phyloP scores from a whole-genome alignment of 2,329 filamentous ascomycete species.

The Colletotrichum paranaense region DNA sequence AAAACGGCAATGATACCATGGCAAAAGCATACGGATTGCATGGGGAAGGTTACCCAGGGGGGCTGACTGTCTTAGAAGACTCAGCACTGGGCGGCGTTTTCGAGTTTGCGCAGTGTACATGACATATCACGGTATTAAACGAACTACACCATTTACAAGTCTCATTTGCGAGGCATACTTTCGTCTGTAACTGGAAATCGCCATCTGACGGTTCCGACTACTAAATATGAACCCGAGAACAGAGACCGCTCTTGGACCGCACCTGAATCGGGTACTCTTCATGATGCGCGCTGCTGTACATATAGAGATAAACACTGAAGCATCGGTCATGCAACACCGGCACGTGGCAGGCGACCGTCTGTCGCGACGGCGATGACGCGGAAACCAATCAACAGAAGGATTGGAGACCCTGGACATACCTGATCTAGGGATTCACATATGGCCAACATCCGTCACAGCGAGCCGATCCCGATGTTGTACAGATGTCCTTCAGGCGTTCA shows the following conservation, averaged over 20 bases:
- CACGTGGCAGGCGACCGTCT: background rate
- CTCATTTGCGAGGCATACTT: background rate
- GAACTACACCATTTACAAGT: slow-evolving; percentile 17
- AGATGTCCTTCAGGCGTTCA: background rate
- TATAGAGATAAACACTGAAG: background rate
- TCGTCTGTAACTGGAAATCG: background rate
- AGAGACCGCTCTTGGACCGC: background rate
- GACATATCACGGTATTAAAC: background rate
- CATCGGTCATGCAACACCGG: background rate
- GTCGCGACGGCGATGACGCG: background rate
- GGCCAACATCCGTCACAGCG: too few species aligned
- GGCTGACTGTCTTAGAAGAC: background rate
- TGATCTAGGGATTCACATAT: too few species aligned
- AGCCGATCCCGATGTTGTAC: too few species aligned
- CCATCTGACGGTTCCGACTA: background rate
- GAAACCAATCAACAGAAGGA: too few species aligned
- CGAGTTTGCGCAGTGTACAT: background rate
- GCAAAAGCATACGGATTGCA: slow-evolving; percentile 34
- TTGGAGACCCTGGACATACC: background rate
- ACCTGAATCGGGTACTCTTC: background rate
- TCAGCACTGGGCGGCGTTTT: slow-evolving; percentile 14
- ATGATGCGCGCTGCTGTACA: background rate
- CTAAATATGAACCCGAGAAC: background rate
- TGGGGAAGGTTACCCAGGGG: slow-evolving; percentile 5
- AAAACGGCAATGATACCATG: slow-evolving; percentile 23